Percentiles rank a stretch among this genome's conserved stretches.
phyloP scores from a whole-genome alignment of 371 early-diverging fungal genomes.

The Mucor racemosus region DNA sequence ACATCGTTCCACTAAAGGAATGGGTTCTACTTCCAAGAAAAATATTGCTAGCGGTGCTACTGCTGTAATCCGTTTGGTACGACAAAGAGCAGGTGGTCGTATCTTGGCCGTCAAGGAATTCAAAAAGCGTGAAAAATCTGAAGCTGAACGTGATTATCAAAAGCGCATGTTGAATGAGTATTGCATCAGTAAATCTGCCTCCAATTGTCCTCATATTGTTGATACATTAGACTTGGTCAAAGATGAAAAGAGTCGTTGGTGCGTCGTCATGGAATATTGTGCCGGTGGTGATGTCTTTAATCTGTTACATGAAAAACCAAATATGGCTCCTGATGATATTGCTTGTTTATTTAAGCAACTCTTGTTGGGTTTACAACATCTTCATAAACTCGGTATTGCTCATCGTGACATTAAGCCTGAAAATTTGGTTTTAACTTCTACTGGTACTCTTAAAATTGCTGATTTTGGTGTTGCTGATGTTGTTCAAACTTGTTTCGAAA shows the following conservation, averaged over 20 bases:
- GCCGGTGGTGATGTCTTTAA: slow-evolving; percentile 67
- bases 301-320: slow-evolving; percentile 50
- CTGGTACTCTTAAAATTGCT: slow-evolving; percentile 91
- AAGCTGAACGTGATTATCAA: slow-evolving; percentile 67
- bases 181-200: slow-evolving; percentile 70
- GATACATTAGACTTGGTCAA: slow-evolving; percentile 73
- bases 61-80: slow-evolving; percentile 51
- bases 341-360: slow-evolving; percentile 83
- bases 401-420: slow-evolving; percentile 91
- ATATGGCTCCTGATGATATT: slow-evolving; percentile 47
- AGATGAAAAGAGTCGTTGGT: slow-evolving; percentile 63
- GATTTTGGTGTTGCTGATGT: slow-evolving; percentile 98
- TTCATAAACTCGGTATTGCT: slow-evolving; percentile 91
- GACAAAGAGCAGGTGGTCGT: slow-evolving; percentile 24
- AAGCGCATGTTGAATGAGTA: slow-evolving; percentile 77
- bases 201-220: slow-evolving; percentile 69
- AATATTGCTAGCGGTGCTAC: slow-evolving; percentile 56
- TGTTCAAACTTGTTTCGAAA: slow-evolving; percentile 83
- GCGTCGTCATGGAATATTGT: slow-evolving; percentile 78
- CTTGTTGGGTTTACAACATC: slow-evolving; percentile 93
- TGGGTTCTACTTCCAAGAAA: slow-evolving; percentile 39
- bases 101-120: slow-evolving; percentile 69
- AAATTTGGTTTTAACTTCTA: slow-evolving; percentile 87
- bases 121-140: slow-evolving; percentile 57
- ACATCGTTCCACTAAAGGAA: slow-evolving; percentile 28